Base-by-base conservation (phyloP, 495 filamentous ascomycete genomes). In the Physcia stellaris region DNA sequence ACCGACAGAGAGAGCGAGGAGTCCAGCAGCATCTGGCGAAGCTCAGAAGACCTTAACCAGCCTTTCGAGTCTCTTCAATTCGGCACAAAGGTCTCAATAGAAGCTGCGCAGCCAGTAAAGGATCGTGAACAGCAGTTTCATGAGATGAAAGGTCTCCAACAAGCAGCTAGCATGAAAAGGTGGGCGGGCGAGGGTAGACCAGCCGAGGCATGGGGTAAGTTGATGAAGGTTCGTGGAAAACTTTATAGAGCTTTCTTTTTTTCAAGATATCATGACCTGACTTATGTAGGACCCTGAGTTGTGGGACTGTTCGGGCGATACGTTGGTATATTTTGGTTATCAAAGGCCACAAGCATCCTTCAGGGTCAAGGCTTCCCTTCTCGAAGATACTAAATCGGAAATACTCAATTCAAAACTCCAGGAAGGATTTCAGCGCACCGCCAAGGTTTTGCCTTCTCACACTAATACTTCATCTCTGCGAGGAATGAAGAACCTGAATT, bases 231-330 rank as follows among this genome's bases (percentile, higher is more conserved):
- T 24, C 11, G 32, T 10, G n/a, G 10, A 1, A 23, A 5, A 37
- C 2, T 6, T 1, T 20, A 21, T 2, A 35, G 12, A 12, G 13
- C 9, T 28, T 28, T 28, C 26, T 9, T 9, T 13, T 28, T 28
- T 13, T 20, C 6, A 3, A 4, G 11, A 10, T 4, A n/a, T 35
- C 31, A 30, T 1, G 18, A 22, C 20, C 33, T 24, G 21, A 31
- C 12, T 2, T 12, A 3, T 4, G 32, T 13, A 75, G 53, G 73
- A 79, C 43, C 67, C 71, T 16, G 74, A 78, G 35, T 51, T 79
- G 6, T 79, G 73, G 72, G 70, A 77, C 52, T 62, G 63, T 2
- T 65, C 68, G 33, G 75, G 73, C 17, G 73, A 79, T 44, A 75
- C 74, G 4, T 51, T 77, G 9, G 61, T 79, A 9, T 79, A 66